These are phyloP conservation scores for Podila clonocystis DNA, from an alignment of 192 early-diverging fungal genomes.

Conservation along the genomic window DNA sequence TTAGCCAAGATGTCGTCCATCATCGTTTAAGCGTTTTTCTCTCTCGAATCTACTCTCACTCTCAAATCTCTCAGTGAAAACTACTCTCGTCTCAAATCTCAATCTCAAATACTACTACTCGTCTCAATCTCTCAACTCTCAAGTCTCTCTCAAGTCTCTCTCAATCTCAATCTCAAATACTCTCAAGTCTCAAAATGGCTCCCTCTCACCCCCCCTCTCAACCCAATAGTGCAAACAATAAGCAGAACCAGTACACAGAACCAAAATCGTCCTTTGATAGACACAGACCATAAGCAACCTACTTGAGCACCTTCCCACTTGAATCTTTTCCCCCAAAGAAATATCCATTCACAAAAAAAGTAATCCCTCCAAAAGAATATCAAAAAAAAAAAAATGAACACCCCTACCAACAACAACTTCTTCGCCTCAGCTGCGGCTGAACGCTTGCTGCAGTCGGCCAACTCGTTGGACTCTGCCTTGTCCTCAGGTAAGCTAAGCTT, in stretches of 20 bases:
- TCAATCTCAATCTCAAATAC: constrained; percentile 3
- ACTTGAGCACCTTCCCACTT: background rate
- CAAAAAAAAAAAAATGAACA: constrained; percentile 40
- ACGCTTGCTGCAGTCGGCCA: constrained; percentile 48
- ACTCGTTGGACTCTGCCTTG: constrained; percentile 41
- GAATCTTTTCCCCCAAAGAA: constrained; percentile 2
- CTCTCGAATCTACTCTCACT: constrained; percentile 12
- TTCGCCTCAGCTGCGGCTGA: constrained; percentile 36
- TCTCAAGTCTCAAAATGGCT: constrained; percentile 45
- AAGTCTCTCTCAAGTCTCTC: constrained; percentile 25
- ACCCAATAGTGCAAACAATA: constrained; percentile 17
- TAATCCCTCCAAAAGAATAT: background rate
- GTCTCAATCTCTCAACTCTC: constrained; percentile 16
- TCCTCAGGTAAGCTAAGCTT: constrained; percentile 9
- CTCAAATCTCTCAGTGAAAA: constrained; percentile 5
- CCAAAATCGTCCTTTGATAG: constrained; percentile 43
- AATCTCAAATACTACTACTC: constrained; percentile 5
- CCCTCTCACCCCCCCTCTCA: constrained; percentile 51
- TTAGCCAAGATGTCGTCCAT: constrained; percentile 54
- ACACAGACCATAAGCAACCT: constrained; percentile 40
- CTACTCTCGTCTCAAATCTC: constrained; percentile 7
- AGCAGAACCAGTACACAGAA: constrained; percentile 23
- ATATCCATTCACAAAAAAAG: constrained; percentile 2
- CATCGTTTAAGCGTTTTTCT: constrained; percentile 50
- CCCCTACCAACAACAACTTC: constrained; percentile 27